Evolutionary conservation across 768 basidiomycete species (phyloP), one percentile per base, ranked within the genome.

Genomic region (Cytidiella melzeri): DNA sequence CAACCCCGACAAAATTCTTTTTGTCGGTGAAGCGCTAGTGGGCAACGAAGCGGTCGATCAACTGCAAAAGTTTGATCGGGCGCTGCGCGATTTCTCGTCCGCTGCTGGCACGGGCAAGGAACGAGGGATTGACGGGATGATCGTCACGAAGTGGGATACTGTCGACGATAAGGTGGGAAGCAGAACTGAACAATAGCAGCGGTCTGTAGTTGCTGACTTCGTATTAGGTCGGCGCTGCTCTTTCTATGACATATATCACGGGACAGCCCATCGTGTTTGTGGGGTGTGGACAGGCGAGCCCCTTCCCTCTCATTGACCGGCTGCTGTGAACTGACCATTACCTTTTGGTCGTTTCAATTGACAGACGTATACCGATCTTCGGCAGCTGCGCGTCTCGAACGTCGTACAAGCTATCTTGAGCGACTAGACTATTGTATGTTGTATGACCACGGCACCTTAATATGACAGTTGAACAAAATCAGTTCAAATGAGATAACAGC

Each of bases 1-100:
- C 67, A 89, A 74, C 49, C 95, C 96, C 0, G 96, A 99, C 75
- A 98, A 94, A 68, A 90, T 98, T 58, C 77, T 98, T 48, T 99
- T 99, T 58, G 96, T 99, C 38, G 96, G 96, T 45, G 96, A 99
- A 67, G 96, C 96, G 0, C 73, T 98, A 36, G 96, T 98, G 5
- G 96, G 96, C 5, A 99, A 99, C 64, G 96, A 99, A 67, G 96
- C 96, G 1, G 94, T 98, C 23, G 96, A 99, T 70, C 96, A 99
- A 58, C 70, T 98, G 47, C 87, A 85, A 46, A 98, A 98, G 68
- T 99, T 99, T 63, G 94, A 99, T 63, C 83, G 93, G 15, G 86
- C 94, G 1, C 67, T 99, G 51, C 83, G 87, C 20, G 93, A 99
- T 62, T 98, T 97, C 61, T 92, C 92, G 5, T 80, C 84, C 15